Conservation (phyloP, 305 asterid species). For the Solanum chacoense region DNA sequence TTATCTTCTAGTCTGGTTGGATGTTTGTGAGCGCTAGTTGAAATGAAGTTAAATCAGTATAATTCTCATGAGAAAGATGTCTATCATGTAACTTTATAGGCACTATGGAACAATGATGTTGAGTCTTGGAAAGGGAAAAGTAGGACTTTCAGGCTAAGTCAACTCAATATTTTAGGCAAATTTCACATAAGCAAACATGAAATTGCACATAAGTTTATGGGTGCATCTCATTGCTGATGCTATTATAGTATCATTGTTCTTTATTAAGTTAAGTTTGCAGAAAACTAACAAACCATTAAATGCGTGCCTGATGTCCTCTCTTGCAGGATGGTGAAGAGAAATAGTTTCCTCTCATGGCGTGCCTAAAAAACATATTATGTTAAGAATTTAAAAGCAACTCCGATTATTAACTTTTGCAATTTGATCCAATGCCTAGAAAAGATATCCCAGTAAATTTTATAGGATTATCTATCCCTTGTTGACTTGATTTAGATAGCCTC, state of each 20-base stretch:
- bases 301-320: not conserved
- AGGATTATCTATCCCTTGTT: not conserved
- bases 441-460: not conserved
- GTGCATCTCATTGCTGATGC: not conserved
- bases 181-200: not conserved
- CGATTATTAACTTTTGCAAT: not conserved
- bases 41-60: not conserved
- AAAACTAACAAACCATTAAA: not conserved
- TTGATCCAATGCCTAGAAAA: not conserved
- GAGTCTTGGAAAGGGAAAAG: not conserved
- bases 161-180: not conserved
- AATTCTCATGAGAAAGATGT: not conserved
- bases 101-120: not conserved
- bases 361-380: not conserved
- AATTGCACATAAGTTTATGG: not conserved
- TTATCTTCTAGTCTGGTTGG: not conserved
- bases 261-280: not conserved
- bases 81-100: not conserved
- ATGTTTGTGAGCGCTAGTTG: not conserved
- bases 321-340: not conserved
- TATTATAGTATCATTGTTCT: not conserved
- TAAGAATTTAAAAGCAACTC: not conserved
- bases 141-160: not conserved
- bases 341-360: not conserved
- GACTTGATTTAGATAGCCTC: not conserved